Evolutionary conservation across 192 early-diverging fungal species (phyloP), one percentile per base, ranked within the genome.

Genomic region (Coemansia sp.): DNA sequence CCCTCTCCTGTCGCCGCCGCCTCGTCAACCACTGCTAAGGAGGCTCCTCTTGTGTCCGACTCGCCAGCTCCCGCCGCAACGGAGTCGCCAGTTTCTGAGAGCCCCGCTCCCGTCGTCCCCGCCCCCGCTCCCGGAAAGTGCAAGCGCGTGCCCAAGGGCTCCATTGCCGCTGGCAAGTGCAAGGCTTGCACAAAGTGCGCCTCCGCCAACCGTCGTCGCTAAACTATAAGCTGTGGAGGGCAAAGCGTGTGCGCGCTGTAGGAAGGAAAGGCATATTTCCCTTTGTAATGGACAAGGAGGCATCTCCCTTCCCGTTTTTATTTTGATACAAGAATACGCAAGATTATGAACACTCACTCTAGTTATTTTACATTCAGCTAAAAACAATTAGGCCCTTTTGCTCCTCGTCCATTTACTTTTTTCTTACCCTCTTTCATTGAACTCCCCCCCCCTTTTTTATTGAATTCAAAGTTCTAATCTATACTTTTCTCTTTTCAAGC

Each of bases 161-260:
- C 79, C 37, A 81, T 81, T 46, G 79, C 79, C 33, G 79, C 79
- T 12, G 79, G 79, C 70, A 81, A 81, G 79, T 81, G 79, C 79
- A 81, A 76, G 79, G 64, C 73, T 37, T 81, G 79, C 79, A 72
- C 72, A 46, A 69, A 73, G 74, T 81, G 79, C 73, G 39, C 51
- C 16, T 18, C 48, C 65, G 57, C 52, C 35, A 58, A 58, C 35
- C 72, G 68, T n/a, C 56, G 61, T 58, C 78, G 78, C 59, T 75
- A 80, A 59, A 31, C 40, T 13, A 20, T 8, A 55, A 9, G 28
- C 30, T 46, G 34, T 6, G 34, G 34, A 34, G 34, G 8, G 3
- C 4, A 34, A 34, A 8, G 34, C 4, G 34, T n/a, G n/a, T n/a
- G n/a, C n/a, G n/a, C n/a, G n/a, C n/a, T n/a, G 34, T 6, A 8